Evolutionary conservation across 1,139 yeast species (phyloP).

Genomic region (Wickerhamomyces sp.): DNA sequence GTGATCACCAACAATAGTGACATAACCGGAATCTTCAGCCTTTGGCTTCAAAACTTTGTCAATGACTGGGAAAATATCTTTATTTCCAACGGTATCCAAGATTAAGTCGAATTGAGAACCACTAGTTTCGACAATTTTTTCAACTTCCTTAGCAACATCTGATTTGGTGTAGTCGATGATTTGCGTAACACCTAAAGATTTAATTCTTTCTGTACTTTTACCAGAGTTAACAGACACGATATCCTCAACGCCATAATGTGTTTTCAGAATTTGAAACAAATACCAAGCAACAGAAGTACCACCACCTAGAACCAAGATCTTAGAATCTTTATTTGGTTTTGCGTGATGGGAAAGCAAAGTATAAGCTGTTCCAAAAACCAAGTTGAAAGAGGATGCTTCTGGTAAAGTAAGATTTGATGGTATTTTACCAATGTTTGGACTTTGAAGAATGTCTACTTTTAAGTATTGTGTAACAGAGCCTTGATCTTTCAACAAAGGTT

Average conservation of each 20-base stretch:
- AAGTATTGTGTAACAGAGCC: slow-evolving; percentile 61
- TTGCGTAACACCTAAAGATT: slow-evolving; percentile 46
- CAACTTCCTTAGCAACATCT: slow-evolving; percentile 27
- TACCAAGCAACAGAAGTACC: slow-evolving; percentile 47
- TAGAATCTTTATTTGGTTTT: slow-evolving; percentile 24
- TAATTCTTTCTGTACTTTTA: slow-evolving; percentile 36
- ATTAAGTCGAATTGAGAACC: slow-evolving; percentile 41
- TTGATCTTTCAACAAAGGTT: slow-evolving; percentile 38
- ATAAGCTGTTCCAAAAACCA: slow-evolving; percentile 46
- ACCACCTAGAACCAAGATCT: slow-evolving; percentile 51
- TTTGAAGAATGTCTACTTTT: slow-evolving; percentile 24
- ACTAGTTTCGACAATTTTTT: slow-evolving; percentile 27
- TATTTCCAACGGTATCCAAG: slow-evolving; percentile 42
- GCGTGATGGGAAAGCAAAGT: slow-evolving; percentile 19
- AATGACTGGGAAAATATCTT: slow-evolving; percentile 32
- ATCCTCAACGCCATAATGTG: slow-evolving; percentile 33
- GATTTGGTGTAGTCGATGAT: slow-evolving; percentile 45
- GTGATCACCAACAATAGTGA: slow-evolving; percentile 48
- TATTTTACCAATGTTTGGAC: slow-evolving; percentile 29
- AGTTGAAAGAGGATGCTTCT: slow-evolving; percentile 57
- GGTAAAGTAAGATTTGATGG: slow-evolving; percentile 40
- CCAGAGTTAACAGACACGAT: slow-evolving; percentile 41
- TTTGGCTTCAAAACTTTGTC: slow-evolving; percentile 36
- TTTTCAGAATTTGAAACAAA: slow-evolving; percentile 45
- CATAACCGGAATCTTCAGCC: slow-evolving; percentile 36